Evolutionary conservation across 345 rosid species (phyloP), one percentile per base, ranked within the genome.

Genomic region (Hibiscus syriacus): DNA sequence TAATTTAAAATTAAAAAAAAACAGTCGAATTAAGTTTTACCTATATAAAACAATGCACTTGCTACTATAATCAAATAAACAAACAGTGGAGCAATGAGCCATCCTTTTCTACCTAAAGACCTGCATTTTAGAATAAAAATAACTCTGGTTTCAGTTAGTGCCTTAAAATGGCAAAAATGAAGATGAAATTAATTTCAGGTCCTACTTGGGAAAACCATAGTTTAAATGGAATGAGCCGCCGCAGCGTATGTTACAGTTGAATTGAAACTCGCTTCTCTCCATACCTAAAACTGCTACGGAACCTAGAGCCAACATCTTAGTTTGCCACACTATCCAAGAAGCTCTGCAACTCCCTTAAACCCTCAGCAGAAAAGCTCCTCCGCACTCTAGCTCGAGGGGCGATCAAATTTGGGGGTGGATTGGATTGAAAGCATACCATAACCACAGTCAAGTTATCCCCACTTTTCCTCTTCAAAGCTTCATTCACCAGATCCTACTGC

Each of bases 371-470:
- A 36, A 36, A 36, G 39, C 39, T 36, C 39, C 39, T 36, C 11
- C 12, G 39, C 39, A 85, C 95, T 50, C 95, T 81, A 23, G 74
- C 7, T 8, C 92, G n/a, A n/a, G n/a, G n/a, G n/a, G n/a, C n/a
- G n/a, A n/a, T n/a, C n/a, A n/a, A n/a, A n/a, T n/a, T n/a, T n/a
- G 84, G 92, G 19, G 98, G 96, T 29, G 90, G 85, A 41, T 81
- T 79, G 10, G 84, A 78, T 72, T 70, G 90, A 77, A 92, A 87
- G 83, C 96, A 86, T 22, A 90, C 86, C 55, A 90, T 92, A 5
- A 92, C 82, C 6, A 76, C 96, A 6, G 91, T 69, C 59, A 92
- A 76, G 74, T 87, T 92, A 76, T 92, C 98, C 4, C 88, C 85
- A 36, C 92, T 87, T 80, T 86, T 87, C 81, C 98, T 85, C 81